Evolutionary conservation across 148 eudicot species (phyloP).

Genomic region (Vaccinium macrocarpon): DNA sequence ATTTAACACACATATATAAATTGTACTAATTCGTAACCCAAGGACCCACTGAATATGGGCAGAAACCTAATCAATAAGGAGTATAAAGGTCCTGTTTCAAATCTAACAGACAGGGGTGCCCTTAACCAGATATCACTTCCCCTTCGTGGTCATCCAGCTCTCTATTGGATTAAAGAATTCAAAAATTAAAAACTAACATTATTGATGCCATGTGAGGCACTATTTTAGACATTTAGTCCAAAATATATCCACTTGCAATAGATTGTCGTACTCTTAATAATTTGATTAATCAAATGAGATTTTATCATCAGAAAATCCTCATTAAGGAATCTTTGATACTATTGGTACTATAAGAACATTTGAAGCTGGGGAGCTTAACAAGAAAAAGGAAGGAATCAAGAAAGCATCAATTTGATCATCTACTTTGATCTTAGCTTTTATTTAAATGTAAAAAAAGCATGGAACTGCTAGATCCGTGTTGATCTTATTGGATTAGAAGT

Average conservation of each 20-base stretch:
- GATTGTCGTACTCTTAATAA: neutral
- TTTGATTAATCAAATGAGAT: slow-evolving; percentile 3
- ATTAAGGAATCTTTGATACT: neutral
- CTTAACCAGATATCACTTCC: neutral
- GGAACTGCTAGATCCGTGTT: neutral
- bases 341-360: neutral
- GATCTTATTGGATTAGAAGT: neutral
- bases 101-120: neutral
- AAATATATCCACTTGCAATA: neutral
- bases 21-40: too few species aligned
- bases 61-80: neutral
- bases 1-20: too few species aligned
- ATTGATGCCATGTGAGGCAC: neutral
- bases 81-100: neutral
- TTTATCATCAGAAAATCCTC: neutral
- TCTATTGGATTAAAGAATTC: neutral
- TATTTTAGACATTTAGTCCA: neutral
- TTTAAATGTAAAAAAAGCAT: neutral
- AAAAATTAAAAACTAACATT: neutral
- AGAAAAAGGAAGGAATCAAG: neutral
- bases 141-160: neutral
- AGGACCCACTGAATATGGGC: neutral
- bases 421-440: neutral
- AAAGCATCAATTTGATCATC: neutral
- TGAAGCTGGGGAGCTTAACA: too few species aligned